phyloP scores from a whole-genome alignment of 768 basidiomycete species.

The Melanogaster broomeanus region DNA sequence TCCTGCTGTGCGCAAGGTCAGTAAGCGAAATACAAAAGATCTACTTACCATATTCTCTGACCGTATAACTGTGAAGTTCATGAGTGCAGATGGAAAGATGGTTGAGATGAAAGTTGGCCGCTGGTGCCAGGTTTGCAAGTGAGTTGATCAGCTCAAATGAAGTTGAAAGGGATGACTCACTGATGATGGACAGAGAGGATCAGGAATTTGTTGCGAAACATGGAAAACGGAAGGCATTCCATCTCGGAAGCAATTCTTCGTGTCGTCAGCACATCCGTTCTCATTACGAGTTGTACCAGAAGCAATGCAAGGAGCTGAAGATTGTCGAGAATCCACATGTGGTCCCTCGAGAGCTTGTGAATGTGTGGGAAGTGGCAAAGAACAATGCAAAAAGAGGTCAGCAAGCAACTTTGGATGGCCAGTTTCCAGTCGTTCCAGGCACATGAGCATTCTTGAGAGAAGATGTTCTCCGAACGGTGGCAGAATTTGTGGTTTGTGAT shows the following conservation, averaged over 20 bases:
- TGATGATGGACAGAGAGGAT: too few species aligned
- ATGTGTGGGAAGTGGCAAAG: not conserved
- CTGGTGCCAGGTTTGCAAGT: too few species aligned
- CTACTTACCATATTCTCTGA: too few species aligned
- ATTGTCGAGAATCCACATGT: not conserved
- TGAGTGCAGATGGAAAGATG: too few species aligned
- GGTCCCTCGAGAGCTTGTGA: not conserved
- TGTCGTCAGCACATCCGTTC: not conserved
- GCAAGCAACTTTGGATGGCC: not conserved
- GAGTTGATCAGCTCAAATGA: too few species aligned
- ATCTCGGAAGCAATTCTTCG: slow-evolving; percentile 1
- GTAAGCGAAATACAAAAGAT: too few species aligned
- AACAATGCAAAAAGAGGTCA: not conserved
- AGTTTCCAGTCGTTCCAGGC: not conserved
- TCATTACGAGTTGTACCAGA: slow-evolving; percentile 3
- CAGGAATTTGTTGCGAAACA: too few species aligned
- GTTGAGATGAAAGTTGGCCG: too few species aligned
- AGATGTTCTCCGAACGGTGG: not conserved
- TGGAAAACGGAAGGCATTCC: not conserved
- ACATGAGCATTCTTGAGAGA: slow-evolving; percentile 10
- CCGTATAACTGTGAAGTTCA: too few species aligned
- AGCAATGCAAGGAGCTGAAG: not conserved
- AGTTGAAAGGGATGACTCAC: too few species aligned
- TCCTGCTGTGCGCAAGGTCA: too few species aligned
- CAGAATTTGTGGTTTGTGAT: too few species aligned